These are phyloP conservation scores for Zea luxurians DNA, from an alignment of 176 grass and related monocot species.

Conservation along the genomic window DNA sequence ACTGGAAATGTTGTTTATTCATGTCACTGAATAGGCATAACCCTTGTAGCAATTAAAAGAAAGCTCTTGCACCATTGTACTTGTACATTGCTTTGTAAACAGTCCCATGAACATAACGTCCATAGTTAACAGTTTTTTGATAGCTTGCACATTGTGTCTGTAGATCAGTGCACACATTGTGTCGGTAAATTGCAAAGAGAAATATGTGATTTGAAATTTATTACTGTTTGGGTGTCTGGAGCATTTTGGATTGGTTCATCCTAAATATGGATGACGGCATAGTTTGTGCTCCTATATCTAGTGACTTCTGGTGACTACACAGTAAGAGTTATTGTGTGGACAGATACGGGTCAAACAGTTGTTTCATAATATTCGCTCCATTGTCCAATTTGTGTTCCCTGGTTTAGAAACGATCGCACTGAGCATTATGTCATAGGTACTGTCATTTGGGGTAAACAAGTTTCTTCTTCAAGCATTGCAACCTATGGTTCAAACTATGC, in stretches of 20 bases:
- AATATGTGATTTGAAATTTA: constrained; percentile 2
- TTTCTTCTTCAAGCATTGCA: constrained; percentile 12
- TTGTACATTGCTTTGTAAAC: neutral
- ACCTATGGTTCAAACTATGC: constrained; percentile 2
- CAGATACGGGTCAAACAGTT: constrained; percentile 61
- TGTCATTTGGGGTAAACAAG: neutral
- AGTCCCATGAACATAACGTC: neutral
- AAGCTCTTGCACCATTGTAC: neutral
- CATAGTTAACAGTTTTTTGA: neutral
- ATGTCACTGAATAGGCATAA: neutral
- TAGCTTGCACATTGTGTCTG: neutral
- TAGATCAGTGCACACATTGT: neutral
- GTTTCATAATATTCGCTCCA: constrained; percentile 14
- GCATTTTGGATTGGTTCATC: constrained; percentile 50
- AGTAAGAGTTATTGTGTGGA: constrained; percentile 62
- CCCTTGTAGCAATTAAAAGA: neutral
- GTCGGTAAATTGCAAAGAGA: neutral
- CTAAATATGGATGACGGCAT: constrained; percentile 59
- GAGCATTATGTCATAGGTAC: neutral
- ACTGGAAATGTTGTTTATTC: neutral
- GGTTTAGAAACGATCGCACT: neutral
- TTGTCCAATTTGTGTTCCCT: constrained; percentile 17
- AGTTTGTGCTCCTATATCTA: constrained; percentile 51
- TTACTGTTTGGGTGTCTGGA: constrained; percentile 10
- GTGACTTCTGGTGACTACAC: constrained; percentile 60